Evolutionary conservation across 2,329 filamentous ascomycete species (phyloP), one percentile per base, ranked within the genome.

Genomic region (Didymella sp.): DNA sequence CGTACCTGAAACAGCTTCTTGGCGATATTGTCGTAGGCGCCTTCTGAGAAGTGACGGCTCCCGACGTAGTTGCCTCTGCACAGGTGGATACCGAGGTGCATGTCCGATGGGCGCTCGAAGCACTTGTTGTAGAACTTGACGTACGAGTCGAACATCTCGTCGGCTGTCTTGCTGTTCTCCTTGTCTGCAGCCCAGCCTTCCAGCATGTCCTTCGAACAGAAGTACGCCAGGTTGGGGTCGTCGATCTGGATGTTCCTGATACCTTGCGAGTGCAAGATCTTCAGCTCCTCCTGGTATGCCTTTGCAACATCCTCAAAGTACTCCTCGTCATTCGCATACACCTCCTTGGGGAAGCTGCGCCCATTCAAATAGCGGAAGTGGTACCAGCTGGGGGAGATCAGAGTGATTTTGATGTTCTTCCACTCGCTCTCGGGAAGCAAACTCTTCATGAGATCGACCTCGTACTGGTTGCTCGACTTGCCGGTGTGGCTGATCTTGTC

Each of bases 21-120:
- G 8, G 79, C 79, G 50, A 81, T 81, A 48, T 71, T 73, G 58
- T 81, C 79, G 63, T 81, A 81, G 17, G 77, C 78, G 25, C 79
- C 79, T 56, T 81, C 79, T 19, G 74, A 77, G 65, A 81, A 81
- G 54, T 81, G 79, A 38, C 76, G 73, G 56, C 74, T 77, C 51
- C 78, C 78, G 27, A 81, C 73, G 55, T 80, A 81, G 66, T 81
- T 81, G 12, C 79, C 79, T 51, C 79, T 71, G 81, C 90, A 92
- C 48, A 92, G 80, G 71, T 93, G 90, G 15, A 93, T 87, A 42
- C 90, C 90, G 2, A 90, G 83, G 75, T 92, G 89, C 81, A 92
- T 85, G 70, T 92, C 89, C 2, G 80, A 73, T 0, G 89, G 88
- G 0, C 85, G 78, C 66, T 73, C 78, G 69, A 91, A 81, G 68